These are phyloP conservation scores for Salix suchowensis DNA, from an alignment of 345 rosid genomes.

Conservation along the genomic window DNA sequence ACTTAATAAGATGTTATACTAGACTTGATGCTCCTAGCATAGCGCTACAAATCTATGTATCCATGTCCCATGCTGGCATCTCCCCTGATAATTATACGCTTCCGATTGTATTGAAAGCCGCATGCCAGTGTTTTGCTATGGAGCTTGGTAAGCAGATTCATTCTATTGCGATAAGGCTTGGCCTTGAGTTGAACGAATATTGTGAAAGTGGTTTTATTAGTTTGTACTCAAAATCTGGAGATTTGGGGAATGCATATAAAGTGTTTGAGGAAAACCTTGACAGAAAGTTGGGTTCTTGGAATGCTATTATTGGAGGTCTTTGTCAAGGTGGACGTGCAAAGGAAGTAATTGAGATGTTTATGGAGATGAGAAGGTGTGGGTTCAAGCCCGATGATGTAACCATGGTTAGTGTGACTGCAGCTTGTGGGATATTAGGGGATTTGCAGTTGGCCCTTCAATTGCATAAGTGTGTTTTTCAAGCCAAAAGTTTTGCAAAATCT, in stretches of 20 bases:
- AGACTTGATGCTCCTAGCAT: conserved; percentile 48
- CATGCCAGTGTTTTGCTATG: conserved; percentile 35
- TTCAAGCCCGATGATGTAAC: conserved; percentile 71
- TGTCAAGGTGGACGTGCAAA: conserved; percentile 48
- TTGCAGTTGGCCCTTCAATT: conserved; percentile 60
- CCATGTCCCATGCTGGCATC: conserved; percentile 53
- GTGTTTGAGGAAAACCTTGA: conserved; percentile 68
- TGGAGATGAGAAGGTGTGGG: conserved; percentile 52
- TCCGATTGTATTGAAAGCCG: conserved; percentile 62
- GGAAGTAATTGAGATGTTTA: conserved; percentile 57
- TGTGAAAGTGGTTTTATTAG: conserved; percentile 75
- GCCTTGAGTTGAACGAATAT: conserved; percentile 51
- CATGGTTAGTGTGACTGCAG: conserved; percentile 66
- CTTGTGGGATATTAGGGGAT: conserved; percentile 74
- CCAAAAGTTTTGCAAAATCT: conserved; percentile 35
- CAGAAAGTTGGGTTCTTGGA: conserved; percentile 84
- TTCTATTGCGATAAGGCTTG: conserved; percentile 46
- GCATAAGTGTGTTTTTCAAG: conserved; percentile 65
- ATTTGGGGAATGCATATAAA: conserved; percentile 42
- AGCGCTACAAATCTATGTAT: conserved; percentile 39
- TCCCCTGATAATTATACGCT: conserved; percentile 66
- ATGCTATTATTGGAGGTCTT: conserved; percentile 65
- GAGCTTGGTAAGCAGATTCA: conserved; percentile 57
- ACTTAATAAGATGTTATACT: conserved; percentile 63
- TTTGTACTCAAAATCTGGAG: conserved; percentile 51